phyloP scores from a whole-genome alignment of 345 rosid genomes.

The Anastatica hierochuntica region DNA sequence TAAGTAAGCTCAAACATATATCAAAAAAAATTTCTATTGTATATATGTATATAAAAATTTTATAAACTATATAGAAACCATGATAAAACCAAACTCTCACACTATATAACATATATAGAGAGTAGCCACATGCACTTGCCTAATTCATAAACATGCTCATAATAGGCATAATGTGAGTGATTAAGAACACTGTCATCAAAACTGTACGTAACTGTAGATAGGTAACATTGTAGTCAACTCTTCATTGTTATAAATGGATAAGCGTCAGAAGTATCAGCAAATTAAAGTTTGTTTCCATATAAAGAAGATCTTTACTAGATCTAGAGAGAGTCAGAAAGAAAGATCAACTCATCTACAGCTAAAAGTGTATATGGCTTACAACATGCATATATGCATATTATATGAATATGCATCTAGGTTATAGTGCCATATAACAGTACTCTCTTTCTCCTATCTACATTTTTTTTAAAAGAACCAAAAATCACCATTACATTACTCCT shows the following conservation, averaged over 20 bases:
- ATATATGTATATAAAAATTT: no score
- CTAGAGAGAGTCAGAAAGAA: no score
- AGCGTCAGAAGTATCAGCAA: not conserved
- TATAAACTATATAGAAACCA: no score
- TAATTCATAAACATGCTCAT: not conserved
- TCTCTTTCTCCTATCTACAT: no score
- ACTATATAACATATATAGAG: no score
- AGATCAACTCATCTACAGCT: no score
- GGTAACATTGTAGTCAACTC: not conserved
- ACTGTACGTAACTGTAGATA: not conserved
- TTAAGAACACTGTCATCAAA: not conserved
- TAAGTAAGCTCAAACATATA: no score
- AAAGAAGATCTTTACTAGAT: conserved; percentile 22
- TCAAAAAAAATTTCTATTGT: no score
- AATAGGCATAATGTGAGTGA: not conserved
- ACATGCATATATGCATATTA: not conserved
- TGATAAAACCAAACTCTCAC: no score
- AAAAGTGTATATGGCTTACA: no score
- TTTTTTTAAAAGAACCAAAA: not conserved
- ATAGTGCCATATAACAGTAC: conserved; percentile 12
- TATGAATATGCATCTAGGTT: no score
- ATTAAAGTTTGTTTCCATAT: conserved; percentile 8
- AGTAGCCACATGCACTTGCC: no score
- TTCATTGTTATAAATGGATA: conserved; percentile 3
- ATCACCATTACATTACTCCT: not conserved